Conservation (phyloP, 495 filamentous ascomycete genomes). For the Hyaloscypha bicolor region DNA sequence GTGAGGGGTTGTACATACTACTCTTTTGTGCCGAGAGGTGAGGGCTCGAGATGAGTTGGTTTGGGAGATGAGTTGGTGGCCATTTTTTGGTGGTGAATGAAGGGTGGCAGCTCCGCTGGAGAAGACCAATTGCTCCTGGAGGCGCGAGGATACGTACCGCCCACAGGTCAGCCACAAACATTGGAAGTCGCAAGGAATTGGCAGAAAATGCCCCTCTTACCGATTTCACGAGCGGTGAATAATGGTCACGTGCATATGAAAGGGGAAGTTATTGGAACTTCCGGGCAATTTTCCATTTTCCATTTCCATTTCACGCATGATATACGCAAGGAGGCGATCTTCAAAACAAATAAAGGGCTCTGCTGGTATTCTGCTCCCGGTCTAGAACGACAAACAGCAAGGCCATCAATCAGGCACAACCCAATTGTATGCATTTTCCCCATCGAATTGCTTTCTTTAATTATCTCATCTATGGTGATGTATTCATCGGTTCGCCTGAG, state of each 20-base stretch:
- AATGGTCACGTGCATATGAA: background rate
- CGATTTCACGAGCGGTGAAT: constrained; percentile 10
- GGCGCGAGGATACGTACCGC: background rate
- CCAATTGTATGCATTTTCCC: constrained; percentile 27
- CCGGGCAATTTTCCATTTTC: background rate
- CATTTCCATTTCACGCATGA: constrained; percentile 12
- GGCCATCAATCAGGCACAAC: constrained; percentile 22
- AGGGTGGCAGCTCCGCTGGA: background rate
- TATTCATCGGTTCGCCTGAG: constrained; percentile 58
- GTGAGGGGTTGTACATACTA: constrained; percentile 51
- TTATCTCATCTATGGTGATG: constrained; percentile 53
- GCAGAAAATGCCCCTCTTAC: constrained; percentile 15
- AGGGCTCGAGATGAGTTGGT: constrained; percentile 58
- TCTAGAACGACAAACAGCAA: constrained; percentile 30
- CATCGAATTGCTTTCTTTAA: constrained; percentile 30
- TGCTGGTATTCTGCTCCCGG: constrained; percentile 34
- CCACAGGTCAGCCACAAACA: background rate
- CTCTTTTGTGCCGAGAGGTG: constrained; percentile 67
- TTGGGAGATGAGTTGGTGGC: constrained; percentile 9
- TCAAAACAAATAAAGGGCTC: constrained; percentile 17
- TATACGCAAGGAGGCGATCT: constrained; percentile 4
- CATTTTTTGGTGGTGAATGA: constrained; percentile 4
- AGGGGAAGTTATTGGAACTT: background rate
- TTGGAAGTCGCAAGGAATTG: background rate
- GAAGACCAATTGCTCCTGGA: background rate